phyloP scores from a whole-genome alignment of 176 grass and related monocot species.

The Oryza longistaminata region DNA sequence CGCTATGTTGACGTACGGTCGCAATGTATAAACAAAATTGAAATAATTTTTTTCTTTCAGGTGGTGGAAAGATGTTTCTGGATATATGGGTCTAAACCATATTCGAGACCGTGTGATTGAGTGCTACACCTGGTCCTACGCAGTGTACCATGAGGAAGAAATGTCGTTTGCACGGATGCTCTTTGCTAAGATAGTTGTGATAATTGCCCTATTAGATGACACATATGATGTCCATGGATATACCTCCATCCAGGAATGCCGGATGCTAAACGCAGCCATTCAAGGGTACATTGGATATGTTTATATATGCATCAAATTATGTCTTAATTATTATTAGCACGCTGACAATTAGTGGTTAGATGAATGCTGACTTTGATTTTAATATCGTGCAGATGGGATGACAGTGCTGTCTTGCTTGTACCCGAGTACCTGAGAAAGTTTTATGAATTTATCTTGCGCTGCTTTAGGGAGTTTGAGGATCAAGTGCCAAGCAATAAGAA shows the following conservation, averaged over 20 bases:
- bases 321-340: too few species aligned
- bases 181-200: not conserved
- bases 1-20: too few species aligned
- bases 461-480: too few species aligned
- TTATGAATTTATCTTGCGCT: too few species aligned
- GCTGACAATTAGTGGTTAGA: too few species aligned
- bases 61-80: slow-evolving; percentile 39
- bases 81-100: slow-evolving; percentile 1
- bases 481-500: too few species aligned
- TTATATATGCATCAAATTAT: too few species aligned
- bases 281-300: not conserved
- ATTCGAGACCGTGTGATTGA: slow-evolving; percentile 30
- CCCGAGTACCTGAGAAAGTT: too few species aligned
- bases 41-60: not conserved
- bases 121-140: slow-evolving; percentile 5
- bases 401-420: too few species aligned
- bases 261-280: not conserved
- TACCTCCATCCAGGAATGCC: not conserved
- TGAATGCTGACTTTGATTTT: too few species aligned
- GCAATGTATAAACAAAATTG: too few species aligned
- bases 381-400: too few species aligned
- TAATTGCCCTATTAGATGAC: slow-evolving; percentile 28
- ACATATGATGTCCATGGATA: not conserved
- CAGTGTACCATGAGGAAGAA: slow-evolving; percentile 2
- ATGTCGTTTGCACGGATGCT: not conserved